Percentiles rank a stretch among this genome's conserved stretches.
These are phyloP conservation scores for Suhomyces atakaporum DNA, from an alignment of 1,139 yeast species.

Conservation along the genomic window DNA sequence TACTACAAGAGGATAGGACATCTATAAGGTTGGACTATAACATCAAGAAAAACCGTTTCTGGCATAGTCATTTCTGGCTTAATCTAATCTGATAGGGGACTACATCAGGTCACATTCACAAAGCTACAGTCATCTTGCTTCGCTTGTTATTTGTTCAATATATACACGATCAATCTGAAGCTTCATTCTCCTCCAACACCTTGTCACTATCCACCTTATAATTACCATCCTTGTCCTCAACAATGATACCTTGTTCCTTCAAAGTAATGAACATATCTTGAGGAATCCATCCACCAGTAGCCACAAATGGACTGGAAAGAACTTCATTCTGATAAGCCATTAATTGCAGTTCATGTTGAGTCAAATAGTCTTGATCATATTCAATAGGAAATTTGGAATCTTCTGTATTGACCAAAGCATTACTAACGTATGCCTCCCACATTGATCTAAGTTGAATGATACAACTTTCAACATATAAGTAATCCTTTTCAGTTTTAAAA, in stretches of 20 bases:
- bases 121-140: no score
- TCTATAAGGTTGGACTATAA: no score
- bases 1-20: no score
- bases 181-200: slow-evolving; percentile 27
- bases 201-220: slow-evolving; percentile 42
- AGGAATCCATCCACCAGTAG: slow-evolving; percentile 95
- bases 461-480: slow-evolving; percentile 64
- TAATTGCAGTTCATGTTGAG: slow-evolving; percentile 57
- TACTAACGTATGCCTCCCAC: slow-evolving; percentile 71
- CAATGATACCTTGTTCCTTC: slow-evolving; percentile 64
- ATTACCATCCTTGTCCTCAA: slow-evolving; percentile 37
- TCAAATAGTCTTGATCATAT: slow-evolving; percentile 56
- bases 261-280: slow-evolving; percentile 83
- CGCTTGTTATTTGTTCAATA: not conserved
- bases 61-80: no score
- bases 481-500: slow-evolving; percentile 62
- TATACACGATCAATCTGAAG: slow-evolving; percentile 3
- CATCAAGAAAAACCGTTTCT: no score
- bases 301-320: slow-evolving; percentile 77
- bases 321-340: slow-evolving; percentile 68
- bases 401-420: slow-evolving; percentile 53
- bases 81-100: no score
- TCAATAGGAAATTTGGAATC: slow-evolving; percentile 58
- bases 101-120: no score
- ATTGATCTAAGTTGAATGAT: slow-evolving; percentile 72